Conservation (phyloP, 176 grass and related monocot genomes). For the Eremochloa ophiuroides region DNA sequence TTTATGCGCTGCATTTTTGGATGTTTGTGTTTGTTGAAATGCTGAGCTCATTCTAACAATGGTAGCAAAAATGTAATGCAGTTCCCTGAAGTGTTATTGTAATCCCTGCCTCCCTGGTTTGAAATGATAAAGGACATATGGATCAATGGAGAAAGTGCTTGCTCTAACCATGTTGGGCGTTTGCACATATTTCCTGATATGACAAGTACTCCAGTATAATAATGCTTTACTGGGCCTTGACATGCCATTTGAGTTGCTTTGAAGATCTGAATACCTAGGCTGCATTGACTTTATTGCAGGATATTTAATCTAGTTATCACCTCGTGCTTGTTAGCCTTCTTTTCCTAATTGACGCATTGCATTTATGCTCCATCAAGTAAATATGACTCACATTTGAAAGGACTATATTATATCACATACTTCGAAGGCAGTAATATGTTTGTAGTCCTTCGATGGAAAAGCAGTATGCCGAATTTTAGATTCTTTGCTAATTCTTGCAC, state of each 20-base stretch:
- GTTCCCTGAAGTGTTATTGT: neutral
- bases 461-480: neutral
- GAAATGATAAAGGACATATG: neutral
- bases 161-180: neutral
- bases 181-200: neutral
- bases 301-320: neutral
- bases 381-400: neutral
- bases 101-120: neutral
- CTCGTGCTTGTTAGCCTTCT: neutral
- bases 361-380: neutral
- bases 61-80: neutral
- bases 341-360: neutral
- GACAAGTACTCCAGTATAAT: neutral
- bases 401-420: neutral
- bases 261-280: neutral
- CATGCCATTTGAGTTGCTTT: neutral
- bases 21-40: neutral
- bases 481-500: neutral
- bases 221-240: neutral
- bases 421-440: neutral
- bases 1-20: neutral
- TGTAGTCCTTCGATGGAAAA: neutral
- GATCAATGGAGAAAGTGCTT: neutral
- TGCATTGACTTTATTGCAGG: neutral
- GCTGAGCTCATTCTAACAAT: neutral